Evolutionary conservation across 345 rosid genomes (phyloP), one percentile per base, ranked within the genome.

Genomic region (Corchorus olitorius): DNA sequence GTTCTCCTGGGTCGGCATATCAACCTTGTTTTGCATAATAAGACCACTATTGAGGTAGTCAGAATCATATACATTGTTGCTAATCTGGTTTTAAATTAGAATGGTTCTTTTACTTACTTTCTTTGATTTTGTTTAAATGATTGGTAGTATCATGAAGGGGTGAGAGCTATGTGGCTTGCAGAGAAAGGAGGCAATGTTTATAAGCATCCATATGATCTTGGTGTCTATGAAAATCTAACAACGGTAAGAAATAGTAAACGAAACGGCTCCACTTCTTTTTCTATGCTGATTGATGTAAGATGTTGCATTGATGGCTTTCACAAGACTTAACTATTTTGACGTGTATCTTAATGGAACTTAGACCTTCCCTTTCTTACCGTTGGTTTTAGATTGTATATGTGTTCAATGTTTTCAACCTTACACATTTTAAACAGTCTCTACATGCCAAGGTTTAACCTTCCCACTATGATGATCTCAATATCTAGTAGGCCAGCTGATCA

Each of bases 101-200:
- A 49, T 56, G 15, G 69, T 62, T 14, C 2, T 70, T 33, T 70
- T 49, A 45, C 16, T 45, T 64, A 27, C 65, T 64, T 63, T 65
- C 41, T 17, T 37, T 59, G 50, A 73, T 77, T 65, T 58, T 65
- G 19, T 22, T 46, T 22, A 45, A 65, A 55, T 66, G 79, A 45
- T 83, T 77, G 69, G 67, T 89, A 94, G 97, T 89, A 92, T 78
- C 93, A 94, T 66, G 98, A 94, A 88, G 98, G 98, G 34, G 97
- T 92, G 68, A 88, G 97, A 88, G 96, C 96, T 65, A 86, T 87
- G 94, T 92, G 94, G 97, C 89, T 92, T 78, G 97, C 98, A 76
- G 94, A 89, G 88, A 94, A 91, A 87, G 96, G 93, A 74, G 98
- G 96, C 62, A 77, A 85, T 67, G 82, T 89, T 68, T 92, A 92